Evolutionary conservation across 768 basidiomycete genomes (phyloP).

Genomic region (Gloeostereum incarnatum): DNA sequence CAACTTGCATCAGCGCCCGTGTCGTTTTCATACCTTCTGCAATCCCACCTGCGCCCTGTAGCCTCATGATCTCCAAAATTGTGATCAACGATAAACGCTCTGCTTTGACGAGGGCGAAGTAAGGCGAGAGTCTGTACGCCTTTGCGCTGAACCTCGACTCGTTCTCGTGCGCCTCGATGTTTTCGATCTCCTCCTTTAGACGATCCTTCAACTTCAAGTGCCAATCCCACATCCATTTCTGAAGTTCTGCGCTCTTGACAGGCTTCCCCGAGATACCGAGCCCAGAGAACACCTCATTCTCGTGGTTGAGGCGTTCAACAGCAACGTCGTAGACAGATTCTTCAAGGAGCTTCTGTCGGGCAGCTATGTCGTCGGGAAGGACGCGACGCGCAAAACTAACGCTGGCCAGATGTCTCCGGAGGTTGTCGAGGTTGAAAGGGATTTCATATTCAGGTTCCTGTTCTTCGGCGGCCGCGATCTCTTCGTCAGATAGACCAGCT

Average conservation of each 20-base stretch:
- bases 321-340: slow-evolving; percentile 83
- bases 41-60: slow-evolving; percentile 72
- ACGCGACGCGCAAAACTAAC: slow-evolving; percentile 55
- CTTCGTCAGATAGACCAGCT: slow-evolving; percentile 12
- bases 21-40: slow-evolving; percentile 84
- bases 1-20: slow-evolving; percentile 70
- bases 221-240: slow-evolving; percentile 85
- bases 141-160: not conserved
- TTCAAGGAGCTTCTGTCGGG: slow-evolving; percentile 78
- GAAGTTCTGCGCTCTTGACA: slow-evolving; percentile 42
- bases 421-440: slow-evolving; percentile 67
- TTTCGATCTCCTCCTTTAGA: slow-evolving; percentile 40
- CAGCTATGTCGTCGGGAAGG: slow-evolving; percentile 54
- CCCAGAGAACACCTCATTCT: slow-evolving; percentile 46
- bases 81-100: slow-evolving; percentile 82
- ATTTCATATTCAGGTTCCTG: slow-evolving; percentile 26
- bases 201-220: slow-evolving; percentile 47
- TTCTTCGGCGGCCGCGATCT: slow-evolving; percentile 10
- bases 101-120: slow-evolving; percentile 64
- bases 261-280: slow-evolving; percentile 44
- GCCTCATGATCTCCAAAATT: slow-evolving; percentile 81
- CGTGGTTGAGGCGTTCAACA: slow-evolving; percentile 55
- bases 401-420: slow-evolving; percentile 60
- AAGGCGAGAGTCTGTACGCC: slow-evolving; percentile 40
- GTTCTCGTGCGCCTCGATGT: slow-evolving; percentile 29